phyloP scores from a whole-genome alignment of 345 rosid species.

The Trapa bicornis region DNA sequence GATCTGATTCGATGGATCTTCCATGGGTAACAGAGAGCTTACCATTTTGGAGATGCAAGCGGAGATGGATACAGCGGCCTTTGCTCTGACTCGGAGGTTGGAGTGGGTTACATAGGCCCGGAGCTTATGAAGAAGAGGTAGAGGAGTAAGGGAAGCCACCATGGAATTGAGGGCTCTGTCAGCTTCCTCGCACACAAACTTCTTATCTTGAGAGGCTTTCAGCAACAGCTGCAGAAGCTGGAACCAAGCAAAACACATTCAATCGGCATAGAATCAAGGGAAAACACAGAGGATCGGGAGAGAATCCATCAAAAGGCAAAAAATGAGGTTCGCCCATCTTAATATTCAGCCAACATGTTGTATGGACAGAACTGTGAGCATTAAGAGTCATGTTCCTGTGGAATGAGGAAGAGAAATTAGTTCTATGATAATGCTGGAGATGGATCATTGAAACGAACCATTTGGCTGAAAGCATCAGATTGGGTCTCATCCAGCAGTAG shows the following conservation, averaged over 20 bases:
- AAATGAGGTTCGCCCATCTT: no score
- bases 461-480: constrained; percentile 44
- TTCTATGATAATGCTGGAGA: neutral
- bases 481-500: constrained; percentile 35
- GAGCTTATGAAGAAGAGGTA: constrained; percentile 52
- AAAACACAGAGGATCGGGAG: no score
- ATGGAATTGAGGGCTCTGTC: constrained; percentile 43
- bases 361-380: neutral
- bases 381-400: no score
- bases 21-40: constrained; percentile 1
- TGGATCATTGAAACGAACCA: constrained; percentile 25
- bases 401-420: neutral
- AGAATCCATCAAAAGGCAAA: neutral
- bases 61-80: constrained; percentile 57
- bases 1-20: neutral
- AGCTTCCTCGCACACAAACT: constrained; percentile 92
- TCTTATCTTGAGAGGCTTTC: constrained; percentile 90
- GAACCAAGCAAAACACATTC: constrained; percentile 1
- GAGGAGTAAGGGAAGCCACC: constrained; percentile 45
- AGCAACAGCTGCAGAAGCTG: constrained; percentile 63
- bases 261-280: no score
- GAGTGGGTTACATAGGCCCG: constrained; percentile 36
- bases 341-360: no score
- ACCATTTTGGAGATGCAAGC: constrained; percentile 54
- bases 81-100: constrained; percentile 69